Evolutionary conservation across 805 yeast species (phyloP), one percentile per base, ranked within the genome.

Genomic region (Wickerhamomyces rabaulensis): DNA sequence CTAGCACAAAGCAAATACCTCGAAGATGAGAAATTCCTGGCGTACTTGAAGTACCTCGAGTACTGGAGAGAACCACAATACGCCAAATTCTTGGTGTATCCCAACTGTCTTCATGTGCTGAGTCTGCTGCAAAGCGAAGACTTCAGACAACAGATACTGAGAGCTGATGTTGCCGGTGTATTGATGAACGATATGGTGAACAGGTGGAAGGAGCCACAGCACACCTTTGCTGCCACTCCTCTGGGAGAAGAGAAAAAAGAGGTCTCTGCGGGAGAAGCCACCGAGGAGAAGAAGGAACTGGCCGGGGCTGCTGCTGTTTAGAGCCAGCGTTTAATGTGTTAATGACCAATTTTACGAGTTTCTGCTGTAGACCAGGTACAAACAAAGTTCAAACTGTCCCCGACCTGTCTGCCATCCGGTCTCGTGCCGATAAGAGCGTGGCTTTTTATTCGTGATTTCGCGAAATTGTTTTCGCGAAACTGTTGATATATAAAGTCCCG

Each of bases 31-130:
- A 75, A 76, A 43, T 91, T 92, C 55, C 69, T 89, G 27, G 78
- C 80, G 49, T 92, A 92, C 60, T 68, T 92, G 50, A 74, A 81
- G 23, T 92, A 92, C 61, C 71, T 92, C 43, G 88, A 84, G 60
- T 90, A 92, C 70, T 91, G 97, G 97, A 72, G 83, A 46, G 58
- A 73, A 41, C 90, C 90, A 2, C 74, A 82, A 52, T 84, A 84
- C 61, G 78, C 87, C 35, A 78, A 73, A 66, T 87, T 71, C 66
- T 70, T 80, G 54, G 94, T 84, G 60, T 78, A 88, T 59, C 98
- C 99, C 3, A 87, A 92, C 63, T 85, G 97, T 61, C 72, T 92
- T 15, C 94, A 88, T 59, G 77, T 92, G 27, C 70, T 92, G 50
- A 79, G 54, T 9, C 42, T 58, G 40, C 45, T 82, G 12, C 78